Evolutionary conservation across 257 asterid genomes (phyloP).

Genomic region (Mentha longifolia): DNA sequence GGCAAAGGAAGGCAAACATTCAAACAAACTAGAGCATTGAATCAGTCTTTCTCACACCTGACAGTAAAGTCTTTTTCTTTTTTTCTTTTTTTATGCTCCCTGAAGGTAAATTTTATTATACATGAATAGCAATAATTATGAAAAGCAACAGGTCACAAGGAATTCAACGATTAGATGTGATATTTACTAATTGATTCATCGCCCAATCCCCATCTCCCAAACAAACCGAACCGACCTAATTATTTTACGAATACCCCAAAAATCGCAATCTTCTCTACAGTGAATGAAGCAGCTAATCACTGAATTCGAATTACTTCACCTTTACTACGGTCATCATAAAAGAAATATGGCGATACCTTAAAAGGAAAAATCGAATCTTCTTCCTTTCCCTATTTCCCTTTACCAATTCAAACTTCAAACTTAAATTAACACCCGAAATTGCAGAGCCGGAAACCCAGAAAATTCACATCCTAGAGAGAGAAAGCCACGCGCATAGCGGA

Average conservation of each 20-base stretch:
- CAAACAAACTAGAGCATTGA: not conserved
- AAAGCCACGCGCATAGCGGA: not conserved
- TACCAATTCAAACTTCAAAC: not conserved
- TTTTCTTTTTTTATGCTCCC: not conserved
- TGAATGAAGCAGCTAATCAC: conserved; percentile 14
- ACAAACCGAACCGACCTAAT: conserved; percentile 26
- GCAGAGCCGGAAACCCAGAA: conserved; percentile 4
- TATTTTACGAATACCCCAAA: not conserved
- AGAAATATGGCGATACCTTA: not conserved
- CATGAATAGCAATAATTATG: conserved; percentile 19
- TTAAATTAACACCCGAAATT: conserved; percentile 13
- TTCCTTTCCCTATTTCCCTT: not conserved
- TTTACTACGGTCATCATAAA: conserved; percentile 13
- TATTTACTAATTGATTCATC: conserved; percentile 12
- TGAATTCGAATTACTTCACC: conserved; percentile 1
- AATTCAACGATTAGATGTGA: conserved; percentile 22
- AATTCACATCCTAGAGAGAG: not conserved
- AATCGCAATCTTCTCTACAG: conserved; percentile 23
- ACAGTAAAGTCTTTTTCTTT: too few species aligned
- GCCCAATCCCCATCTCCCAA: conserved; percentile 16
- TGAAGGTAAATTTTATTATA: not conserved
- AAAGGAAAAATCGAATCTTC: conserved; percentile 5
- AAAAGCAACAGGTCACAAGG: conserved; percentile 25
- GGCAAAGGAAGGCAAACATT: not conserved
- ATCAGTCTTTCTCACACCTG: too few species aligned